These are phyloP conservation scores for Neonectria ditissima DNA, from an alignment of 2,329 filamentous ascomycete species.

Conservation along the genomic window DNA sequence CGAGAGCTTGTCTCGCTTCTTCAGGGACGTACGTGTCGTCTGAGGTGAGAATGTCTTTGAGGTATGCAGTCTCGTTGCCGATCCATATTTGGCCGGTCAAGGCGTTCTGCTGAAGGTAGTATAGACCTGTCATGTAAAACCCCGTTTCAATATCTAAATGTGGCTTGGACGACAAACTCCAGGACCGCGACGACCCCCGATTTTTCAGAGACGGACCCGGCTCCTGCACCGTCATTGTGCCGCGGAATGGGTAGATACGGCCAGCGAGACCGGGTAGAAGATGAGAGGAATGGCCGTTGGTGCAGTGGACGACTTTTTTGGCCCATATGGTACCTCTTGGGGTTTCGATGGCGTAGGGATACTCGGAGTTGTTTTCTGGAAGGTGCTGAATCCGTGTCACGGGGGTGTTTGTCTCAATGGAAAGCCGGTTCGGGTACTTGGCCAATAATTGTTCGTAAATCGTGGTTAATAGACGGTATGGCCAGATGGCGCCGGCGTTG, in stretches of 20 bases:
- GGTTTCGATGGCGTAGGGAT: slow-evolving; percentile 58
- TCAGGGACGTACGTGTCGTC: slow-evolving; percentile 57
- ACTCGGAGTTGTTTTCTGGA: slow-evolving; percentile 11
- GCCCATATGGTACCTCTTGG: slow-evolving; percentile 57
- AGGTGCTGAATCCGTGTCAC: slow-evolving; percentile 46
- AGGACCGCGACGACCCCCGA: slow-evolving; percentile 52
- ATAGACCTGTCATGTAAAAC: slow-evolving; percentile 43
- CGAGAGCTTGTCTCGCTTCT: slow-evolving; percentile 47
- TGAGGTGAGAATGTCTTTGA: slow-evolving; percentile 55
- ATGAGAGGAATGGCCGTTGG: slow-evolving; percentile 64
- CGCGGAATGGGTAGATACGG: slow-evolving; percentile 56
- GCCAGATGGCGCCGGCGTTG: slow-evolving; percentile 60
- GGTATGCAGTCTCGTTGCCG: slow-evolving; percentile 59
- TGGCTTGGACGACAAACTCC: slow-evolving; percentile 58
- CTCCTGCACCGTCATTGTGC: slow-evolving; percentile 61
- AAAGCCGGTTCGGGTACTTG: slow-evolving; percentile 44
- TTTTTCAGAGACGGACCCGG: slow-evolving; percentile 49
- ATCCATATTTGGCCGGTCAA: slow-evolving; percentile 59
- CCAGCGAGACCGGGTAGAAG: slow-evolving; percentile 61
- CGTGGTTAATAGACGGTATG: slow-evolving; percentile 59
- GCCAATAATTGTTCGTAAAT: slow-evolving; percentile 54
- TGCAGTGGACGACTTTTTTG: slow-evolving; percentile 66
- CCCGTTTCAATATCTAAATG: slow-evolving; percentile 62
- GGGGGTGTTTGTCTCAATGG: slow-evolving; percentile 54
- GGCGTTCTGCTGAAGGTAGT: slow-evolving; percentile 44